Evolutionary conservation across 75 land plant genomes (phyloP).

Genomic region (Picea sitchensis): DNA sequence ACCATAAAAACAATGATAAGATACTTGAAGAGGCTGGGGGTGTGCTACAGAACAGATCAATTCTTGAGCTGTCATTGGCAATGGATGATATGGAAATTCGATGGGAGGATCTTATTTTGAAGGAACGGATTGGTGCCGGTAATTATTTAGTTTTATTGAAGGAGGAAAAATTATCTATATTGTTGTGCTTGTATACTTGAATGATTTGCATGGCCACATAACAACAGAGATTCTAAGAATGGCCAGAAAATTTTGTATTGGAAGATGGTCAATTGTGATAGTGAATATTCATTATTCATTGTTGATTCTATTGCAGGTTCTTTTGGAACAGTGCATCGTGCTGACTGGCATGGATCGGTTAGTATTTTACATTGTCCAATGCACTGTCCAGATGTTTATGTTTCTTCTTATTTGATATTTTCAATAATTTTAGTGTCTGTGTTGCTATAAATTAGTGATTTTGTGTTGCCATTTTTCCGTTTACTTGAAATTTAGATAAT

Average conservation of each 20-base stretch:
- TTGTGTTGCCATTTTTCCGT: no score
- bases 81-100: constrained; percentile 65
- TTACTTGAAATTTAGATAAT: no score
- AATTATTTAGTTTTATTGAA: background rate
- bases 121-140: constrained; percentile 89
- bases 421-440: background rate
- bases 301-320: constrained; percentile 56
- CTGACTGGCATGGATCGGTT: constrained; percentile 97
- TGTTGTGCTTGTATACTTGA: background rate
- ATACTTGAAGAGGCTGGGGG: constrained; percentile 21
- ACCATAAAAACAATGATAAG: constrained; percentile 13
- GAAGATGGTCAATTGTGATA: background rate
- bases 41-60: constrained; percentile 12
- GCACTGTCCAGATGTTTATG: background rate
- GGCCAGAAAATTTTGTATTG: background rate
- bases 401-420: background rate
- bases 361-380: constrained; percentile 12
- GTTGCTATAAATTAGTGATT: no score
- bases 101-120: constrained; percentile 76
- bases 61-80: constrained; percentile 30
- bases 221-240: background rate
- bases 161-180: background rate
- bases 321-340: constrained; percentile 92
- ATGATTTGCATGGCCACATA: background rate
- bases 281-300: background rate